A percentile compares a stretch with the other conserved stretches of the same genome.
phyloP scores from a whole-genome alignment of 331 rosid species.

The Rosa hybrid region DNA sequence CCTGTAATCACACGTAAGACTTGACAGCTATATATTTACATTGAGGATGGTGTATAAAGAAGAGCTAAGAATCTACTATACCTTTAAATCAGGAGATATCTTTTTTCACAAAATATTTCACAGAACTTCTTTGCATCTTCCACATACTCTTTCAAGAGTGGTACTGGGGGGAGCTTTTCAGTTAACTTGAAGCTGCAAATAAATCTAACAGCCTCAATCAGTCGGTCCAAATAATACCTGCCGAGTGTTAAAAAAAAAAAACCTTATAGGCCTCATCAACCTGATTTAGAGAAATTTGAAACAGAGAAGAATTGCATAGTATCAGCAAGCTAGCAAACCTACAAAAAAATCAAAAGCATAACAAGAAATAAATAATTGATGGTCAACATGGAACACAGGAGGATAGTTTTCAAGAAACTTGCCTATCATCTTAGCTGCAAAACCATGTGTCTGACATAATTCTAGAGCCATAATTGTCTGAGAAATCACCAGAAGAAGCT shows the following conservation, averaged over 20 bases:
- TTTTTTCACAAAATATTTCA: too few species aligned
- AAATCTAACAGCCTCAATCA: conserved; percentile 50
- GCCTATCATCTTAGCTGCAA: conserved; percentile 26
- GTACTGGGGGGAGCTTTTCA: conserved; percentile 37
- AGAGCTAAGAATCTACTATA: neutral
- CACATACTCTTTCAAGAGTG: conserved; percentile 30
- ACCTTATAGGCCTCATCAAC: too few species aligned
- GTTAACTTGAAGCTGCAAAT: conserved; percentile 50
- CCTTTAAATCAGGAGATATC: too few species aligned
- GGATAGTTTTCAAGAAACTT: too few species aligned
- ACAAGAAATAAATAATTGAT: too few species aligned
- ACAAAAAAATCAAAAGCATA: too few species aligned
- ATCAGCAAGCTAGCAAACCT: too few species aligned
- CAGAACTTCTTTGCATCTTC: conserved; percentile 11
- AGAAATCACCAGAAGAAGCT: conserved; percentile 36
- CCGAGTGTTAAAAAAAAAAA: too few species aligned
- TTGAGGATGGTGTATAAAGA: conserved; percentile 2
- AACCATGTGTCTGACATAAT: conserved; percentile 40
- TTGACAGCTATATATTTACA: neutral
- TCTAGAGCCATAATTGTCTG: conserved; percentile 35
- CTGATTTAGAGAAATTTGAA: too few species aligned
- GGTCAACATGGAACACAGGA: too few species aligned
- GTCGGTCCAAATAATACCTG: conserved; percentile 49
- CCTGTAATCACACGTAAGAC: conserved; percentile 31
- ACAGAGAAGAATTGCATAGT: too few species aligned